Conservation (phyloP, 2,329 filamentous ascomycete species). For the Pseudonectria buxi region DNA sequence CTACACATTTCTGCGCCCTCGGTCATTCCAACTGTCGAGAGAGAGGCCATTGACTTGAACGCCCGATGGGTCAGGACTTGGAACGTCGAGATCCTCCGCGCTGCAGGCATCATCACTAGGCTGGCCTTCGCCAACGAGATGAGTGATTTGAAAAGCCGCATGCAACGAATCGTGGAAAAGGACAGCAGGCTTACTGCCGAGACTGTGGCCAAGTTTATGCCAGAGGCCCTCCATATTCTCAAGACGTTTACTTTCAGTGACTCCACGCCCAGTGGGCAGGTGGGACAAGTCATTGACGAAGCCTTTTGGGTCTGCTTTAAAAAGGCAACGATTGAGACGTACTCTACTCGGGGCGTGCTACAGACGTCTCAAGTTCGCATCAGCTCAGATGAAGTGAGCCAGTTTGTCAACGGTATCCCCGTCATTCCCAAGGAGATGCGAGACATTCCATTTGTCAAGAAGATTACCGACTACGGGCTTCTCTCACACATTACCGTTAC, state of each 20-base stretch:
- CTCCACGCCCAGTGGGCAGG: slow-evolving; percentile 78
- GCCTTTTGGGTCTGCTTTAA: slow-evolving; percentile 92
- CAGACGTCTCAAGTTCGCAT: slow-evolving; percentile 79
- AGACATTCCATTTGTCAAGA: slow-evolving; percentile 67
- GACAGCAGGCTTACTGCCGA: slow-evolving; percentile 52
- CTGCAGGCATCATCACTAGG: slow-evolving; percentile 82
- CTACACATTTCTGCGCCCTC: slow-evolving; percentile 94
- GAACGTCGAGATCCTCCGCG: slow-evolving; percentile 90
- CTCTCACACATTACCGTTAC: slow-evolving; percentile 81
- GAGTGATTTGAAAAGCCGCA: slow-evolving; percentile 60
- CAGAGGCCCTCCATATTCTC: slow-evolving; percentile 74
- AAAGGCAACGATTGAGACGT: slow-evolving; percentile 75
- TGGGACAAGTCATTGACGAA: slow-evolving; percentile 85
- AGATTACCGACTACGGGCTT: slow-evolving; percentile 75
- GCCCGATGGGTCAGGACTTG: slow-evolving; percentile 90
- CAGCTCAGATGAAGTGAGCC: slow-evolving; percentile 55
- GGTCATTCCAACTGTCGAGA: slow-evolving; percentile 92
- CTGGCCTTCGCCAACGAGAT: slow-evolving; percentile 87
- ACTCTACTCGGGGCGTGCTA: slow-evolving; percentile 81
- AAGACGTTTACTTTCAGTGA: slow-evolving; percentile 84
- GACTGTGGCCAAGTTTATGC: slow-evolving; percentile 61
- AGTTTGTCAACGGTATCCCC: slow-evolving; percentile 83
- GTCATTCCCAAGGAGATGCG: slow-evolving; percentile 73
- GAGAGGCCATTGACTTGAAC: slow-evolving; percentile 94
- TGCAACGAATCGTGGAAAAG: slow-evolving; percentile 40